These are phyloP conservation scores for Leishmania tropica DNA, from an alignment of 208 protist species.

Conservation along the genomic window DNA sequence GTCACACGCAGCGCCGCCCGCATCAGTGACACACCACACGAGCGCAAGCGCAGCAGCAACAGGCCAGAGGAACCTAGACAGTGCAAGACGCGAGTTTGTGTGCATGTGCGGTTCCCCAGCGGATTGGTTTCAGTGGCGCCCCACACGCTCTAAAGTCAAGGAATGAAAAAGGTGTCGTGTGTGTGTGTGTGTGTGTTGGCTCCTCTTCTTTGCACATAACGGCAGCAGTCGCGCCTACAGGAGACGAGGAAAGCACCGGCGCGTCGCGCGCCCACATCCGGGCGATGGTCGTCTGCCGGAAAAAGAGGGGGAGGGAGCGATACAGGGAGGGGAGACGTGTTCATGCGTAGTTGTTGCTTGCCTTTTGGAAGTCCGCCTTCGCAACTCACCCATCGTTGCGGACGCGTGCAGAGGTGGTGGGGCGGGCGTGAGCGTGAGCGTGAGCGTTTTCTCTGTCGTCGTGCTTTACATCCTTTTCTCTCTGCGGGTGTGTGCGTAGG, in stretches of 20 bases:
- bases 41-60: neutral
- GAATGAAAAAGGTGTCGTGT: neutral
- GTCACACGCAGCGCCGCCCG: constrained; percentile 29
- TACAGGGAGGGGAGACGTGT: neutral
- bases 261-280: too few relatives aligned
- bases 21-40: constrained; percentile 12
- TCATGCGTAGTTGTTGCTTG: too few relatives aligned
- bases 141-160: too few relatives aligned
- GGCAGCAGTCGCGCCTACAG: too few relatives aligned
- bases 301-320: neutral
- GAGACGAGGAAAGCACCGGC: too few relatives aligned
- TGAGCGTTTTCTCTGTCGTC: constrained; percentile 7
- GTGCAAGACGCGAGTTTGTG: neutral
- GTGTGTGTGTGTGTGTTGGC: neutral
- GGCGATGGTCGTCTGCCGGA: neutral
- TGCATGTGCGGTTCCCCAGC: neutral
- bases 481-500: neutral
- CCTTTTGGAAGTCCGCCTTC: neutral
- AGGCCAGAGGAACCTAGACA: neutral
- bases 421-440: neutral
- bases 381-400: neutral
- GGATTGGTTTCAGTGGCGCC: too few relatives aligned
- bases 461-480: constrained; percentile 11
- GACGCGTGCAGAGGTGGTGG: neutral
- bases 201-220: neutral